Base-by-base conservation (phyloP, 352 stramenopile genomes). In the Globisporangium heterothallicum region DNA sequence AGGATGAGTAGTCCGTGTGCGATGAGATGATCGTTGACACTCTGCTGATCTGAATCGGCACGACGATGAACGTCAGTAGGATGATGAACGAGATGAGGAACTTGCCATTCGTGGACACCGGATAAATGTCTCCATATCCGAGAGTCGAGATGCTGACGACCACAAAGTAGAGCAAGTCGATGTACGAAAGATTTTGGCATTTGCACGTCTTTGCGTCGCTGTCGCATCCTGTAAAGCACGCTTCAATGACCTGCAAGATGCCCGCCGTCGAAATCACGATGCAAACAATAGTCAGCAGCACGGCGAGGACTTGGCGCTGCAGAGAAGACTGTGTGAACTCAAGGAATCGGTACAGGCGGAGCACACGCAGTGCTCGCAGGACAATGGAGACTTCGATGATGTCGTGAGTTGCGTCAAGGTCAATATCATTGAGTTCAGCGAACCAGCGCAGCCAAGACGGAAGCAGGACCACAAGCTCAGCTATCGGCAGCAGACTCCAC, bases 121-220 rank as follows among this genome's bases (percentile, higher is more conserved):
- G 82, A 14, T 65, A 65, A 19, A 94, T 86, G 46, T 94, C 84
- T 4, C 84, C 84, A 50, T 93, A 94, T 2, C 84, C 84, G 9
- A 94, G 68, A 4, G 84, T 93, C 2, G 81, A 89, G 29, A 93
- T 92, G 29, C 79, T 92, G n/a, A 92, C 81, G 21, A 92, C 69
- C 18, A 87, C 77, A 52, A 89, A 89, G 59, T 92, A 92, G 22
- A 92, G 66, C 54, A 86, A 75, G 47, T 92, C 73, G 26, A 87
- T 66, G 55, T 85, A 88, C 14, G 69, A 71, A 18, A 86, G 63
- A 46, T 84, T 66, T 14, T 82, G 75, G 44, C 81, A 92, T 16
- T 63, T 61, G 49, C 72, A 84, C 27, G 46, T 38, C 0, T 51
- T 45, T 14, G 51, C 29, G 1, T 78, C 61, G 6, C 47, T 49